phyloP scores from a whole-genome alignment of 352 stramenopile species.

The Globisporangium splendens region DNA sequence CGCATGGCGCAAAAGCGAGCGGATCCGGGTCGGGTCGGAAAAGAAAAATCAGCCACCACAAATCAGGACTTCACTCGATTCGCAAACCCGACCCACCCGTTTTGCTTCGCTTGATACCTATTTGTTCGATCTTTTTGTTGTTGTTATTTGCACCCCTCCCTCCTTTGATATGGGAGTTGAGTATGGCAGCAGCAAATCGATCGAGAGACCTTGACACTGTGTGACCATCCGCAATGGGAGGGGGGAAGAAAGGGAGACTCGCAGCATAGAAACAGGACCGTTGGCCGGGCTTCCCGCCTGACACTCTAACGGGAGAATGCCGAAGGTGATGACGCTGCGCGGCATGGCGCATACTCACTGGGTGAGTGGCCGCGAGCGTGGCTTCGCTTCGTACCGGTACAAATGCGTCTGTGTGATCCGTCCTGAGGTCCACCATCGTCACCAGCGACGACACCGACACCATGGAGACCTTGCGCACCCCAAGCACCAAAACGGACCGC shows the following conservation, averaged over 20 bases:
- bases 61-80: neutral
- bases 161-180: too few species aligned
- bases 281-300: neutral
- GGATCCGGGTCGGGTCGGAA: neutral
- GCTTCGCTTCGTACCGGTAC: too few species aligned
- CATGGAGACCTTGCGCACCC: too few species aligned
- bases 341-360: slow-evolving; percentile 11
- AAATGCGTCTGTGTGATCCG: too few species aligned
- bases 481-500: too few species aligned
- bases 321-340: slow-evolving; percentile 7
- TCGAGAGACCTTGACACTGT: too few species aligned
- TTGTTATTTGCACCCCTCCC: too few species aligned
- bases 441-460: too few species aligned
- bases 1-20: neutral
- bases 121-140: neutral
- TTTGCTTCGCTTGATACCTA: neutral
- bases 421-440: too few species aligned
- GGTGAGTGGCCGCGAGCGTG: too few species aligned
- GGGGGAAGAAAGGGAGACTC: neutral
- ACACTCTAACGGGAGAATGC: neutral
- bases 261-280: neutral
- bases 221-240: neutral
- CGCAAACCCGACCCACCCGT: neutral
- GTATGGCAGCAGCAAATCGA: too few species aligned
- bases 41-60: neutral